A percentile compares a stretch with the other conserved stretches of the same genome.
Conservation (phyloP, 1,284 basidiomycete species). For the Tylopilus orsonianus region DNA sequence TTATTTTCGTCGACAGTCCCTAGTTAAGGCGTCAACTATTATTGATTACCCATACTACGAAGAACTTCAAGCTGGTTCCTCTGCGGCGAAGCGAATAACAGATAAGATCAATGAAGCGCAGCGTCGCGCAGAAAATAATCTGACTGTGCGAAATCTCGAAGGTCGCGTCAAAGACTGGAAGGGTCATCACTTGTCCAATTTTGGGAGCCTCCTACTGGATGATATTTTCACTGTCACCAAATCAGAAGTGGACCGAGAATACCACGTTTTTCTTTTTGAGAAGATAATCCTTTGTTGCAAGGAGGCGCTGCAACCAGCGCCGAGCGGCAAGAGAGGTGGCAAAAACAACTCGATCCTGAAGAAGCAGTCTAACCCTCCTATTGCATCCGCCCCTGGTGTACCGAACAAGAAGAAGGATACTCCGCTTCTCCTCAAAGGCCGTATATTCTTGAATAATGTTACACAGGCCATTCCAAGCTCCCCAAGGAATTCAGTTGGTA, state of each 20-base stretch:
- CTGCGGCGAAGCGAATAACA: constrained; percentile 89
- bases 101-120: constrained; percentile 97
- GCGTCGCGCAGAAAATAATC: constrained; percentile 81
- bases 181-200: constrained; percentile 92
- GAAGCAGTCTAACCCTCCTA: constrained; percentile 54
- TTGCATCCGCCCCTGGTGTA: constrained; percentile 47
- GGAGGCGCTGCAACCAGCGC: constrained; percentile 57
- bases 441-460: constrained; percentile 97
- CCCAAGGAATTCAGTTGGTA: constrained; percentile 60
- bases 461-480: constrained; percentile 68
- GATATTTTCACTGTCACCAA: constrained; percentile 97
- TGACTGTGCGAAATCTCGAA: constrained; percentile 88
- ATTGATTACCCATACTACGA: constrained; percentile 72
- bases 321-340: constrained; percentile 56
- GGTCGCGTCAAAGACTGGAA: constrained; percentile 98
- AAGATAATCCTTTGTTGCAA: constrained; percentile 99
- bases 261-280: constrained; percentile 98
- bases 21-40: constrained; percentile 73
- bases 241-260: constrained; percentile 94
- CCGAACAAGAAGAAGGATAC: constrained; percentile 72
- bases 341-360: constrained; percentile 80
- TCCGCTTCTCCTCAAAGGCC: constrained; percentile 89
- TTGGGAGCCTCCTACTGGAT: constrained; percentile 90
- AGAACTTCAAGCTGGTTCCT: constrained; percentile 83
- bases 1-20: constrained; percentile 44